phyloP scores from a whole-genome alignment of 1,284 basidiomycete genomes.

The Microbotryum silenes-acaulis region DNA sequence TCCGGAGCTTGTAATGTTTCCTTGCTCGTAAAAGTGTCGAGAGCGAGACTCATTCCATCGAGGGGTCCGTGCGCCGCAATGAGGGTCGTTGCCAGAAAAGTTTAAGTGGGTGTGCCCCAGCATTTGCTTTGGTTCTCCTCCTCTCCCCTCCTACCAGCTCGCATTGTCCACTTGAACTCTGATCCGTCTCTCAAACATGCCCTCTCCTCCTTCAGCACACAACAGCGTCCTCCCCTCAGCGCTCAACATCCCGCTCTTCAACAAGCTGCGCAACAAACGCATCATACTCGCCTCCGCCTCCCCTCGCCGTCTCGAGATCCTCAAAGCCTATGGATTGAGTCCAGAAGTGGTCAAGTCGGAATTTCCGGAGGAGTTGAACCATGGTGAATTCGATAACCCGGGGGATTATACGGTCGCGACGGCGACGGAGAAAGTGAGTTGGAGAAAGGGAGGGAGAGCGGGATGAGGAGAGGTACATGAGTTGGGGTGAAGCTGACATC shows the following conservation, averaged over 20 bases:
- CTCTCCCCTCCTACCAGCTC: not conserved
- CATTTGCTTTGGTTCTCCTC: not conserved
- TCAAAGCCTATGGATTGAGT: conserved; percentile 49
- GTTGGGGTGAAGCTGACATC: not conserved
- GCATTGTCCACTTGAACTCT: no score
- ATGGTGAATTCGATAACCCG: conserved; percentile 60
- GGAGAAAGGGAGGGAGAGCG: conserved; percentile 33
- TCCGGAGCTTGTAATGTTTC: no score
- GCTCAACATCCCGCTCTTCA: conserved; percentile 44
- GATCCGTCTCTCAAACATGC: not conserved
- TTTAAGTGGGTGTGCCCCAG: no score
- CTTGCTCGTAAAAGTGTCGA: no score
- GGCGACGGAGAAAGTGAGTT: conserved; percentile 67
- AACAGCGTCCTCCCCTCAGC: conserved; percentile 20
- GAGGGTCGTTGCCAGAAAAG: no score
- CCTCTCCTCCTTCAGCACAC: not conserved
- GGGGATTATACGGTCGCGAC: conserved; percentile 93
- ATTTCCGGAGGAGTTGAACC: conserved; percentile 73
- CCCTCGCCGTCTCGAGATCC: conserved; percentile 75
- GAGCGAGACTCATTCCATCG: no score
- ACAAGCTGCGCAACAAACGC: conserved; percentile 49
- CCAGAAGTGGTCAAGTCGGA: conserved; percentile 83
- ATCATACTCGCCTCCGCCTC: conserved; percentile 79
- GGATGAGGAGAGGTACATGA: not conserved
- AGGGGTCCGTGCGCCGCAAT: no score